Base-by-base conservation (phyloP, 192 early-diverging fungal species). In the Umbelopsis sp. region DNA sequence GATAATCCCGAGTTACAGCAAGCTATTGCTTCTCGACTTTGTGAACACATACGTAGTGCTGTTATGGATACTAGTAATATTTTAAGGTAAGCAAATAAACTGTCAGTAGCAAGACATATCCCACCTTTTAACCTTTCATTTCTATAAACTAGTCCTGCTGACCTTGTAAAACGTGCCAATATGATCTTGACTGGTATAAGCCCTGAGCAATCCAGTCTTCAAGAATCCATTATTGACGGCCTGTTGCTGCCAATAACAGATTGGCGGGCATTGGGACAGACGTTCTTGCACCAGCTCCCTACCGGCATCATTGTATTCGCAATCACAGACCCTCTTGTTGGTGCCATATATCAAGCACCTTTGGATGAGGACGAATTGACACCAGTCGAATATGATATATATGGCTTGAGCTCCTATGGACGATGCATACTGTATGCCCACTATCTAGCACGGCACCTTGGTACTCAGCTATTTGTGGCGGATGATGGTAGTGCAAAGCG, bases 381-480 rank as follows among this genome's bases (percentile, higher is more conserved):
- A 20, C 73, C 69, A 10, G 56, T 79, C 5, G 32, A 59, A 7
- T 87, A 84, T 53, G 86, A 87, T 71, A 69, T 78, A 10, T 83
- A 82, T 81, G 86, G 84, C 9, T 65, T 85, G 12, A 84, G 82
- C 14, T 65, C 81, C 9, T 87, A 81, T 26, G 84, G 77, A 32
- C 77, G 86, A 2, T 43, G 79, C 45, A 78, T 75, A 0, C 50
- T 87, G 0, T 87, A 85, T 54, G 74, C 76, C 0, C 56, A 62
- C 16, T 62, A 62, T 34, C 20, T 62, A 7, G 26, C 31, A 4
- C 56, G 56, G 14, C 29, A 62, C 9, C 4, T 62, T 10, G 56
- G 56, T 20, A 20, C 20, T 3, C 56, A 32, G 17, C 31, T 62
- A 12, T 62, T 62, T 31, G 26, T 62, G 7, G 24, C 16, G n/a